Evolutionary conservation across 2,329 filamentous ascomycete species (phyloP), one percentile per base, ranked within the genome.

Genomic region (Pseudogymnoascus sp.): DNA sequence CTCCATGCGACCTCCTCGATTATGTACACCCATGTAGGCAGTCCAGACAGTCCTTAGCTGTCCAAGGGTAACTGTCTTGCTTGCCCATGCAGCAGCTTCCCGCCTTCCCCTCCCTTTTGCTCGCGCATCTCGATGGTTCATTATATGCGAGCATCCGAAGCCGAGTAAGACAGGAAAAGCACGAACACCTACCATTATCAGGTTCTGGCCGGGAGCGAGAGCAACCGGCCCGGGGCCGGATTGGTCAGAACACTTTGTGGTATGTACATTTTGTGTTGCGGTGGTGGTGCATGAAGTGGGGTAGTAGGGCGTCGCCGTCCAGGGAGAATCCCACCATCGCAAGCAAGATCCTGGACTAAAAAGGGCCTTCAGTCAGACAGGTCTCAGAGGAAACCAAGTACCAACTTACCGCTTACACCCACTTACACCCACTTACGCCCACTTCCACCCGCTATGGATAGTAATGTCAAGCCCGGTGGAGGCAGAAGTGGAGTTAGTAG

Each of bases 141-240:
- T 30, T 52, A 52, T 30, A 52, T 52, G 45, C 45, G 23, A 52
- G 25, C 8, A 52, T 30, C 45, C 45, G 45, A 52, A 30, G 45
- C 45, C 45, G 45, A 52, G 45, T 52, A 52, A 52, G 45, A 52
- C 45, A 30, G 45, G 25, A 19, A n/a, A 52, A 52, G 45, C 45
- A 52, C 45, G 45, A 52, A 52, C 45, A 19, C 45, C 45, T 52
- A 30, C 45, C 45, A 52, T 16, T 52, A 52, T 52, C 23, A 52
- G 45, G 45, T 6, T 6, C 25, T 30, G 42, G 42, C 42, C 42
- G 45, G 7, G 14, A 28, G 2, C 9, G n/a, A 11, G 23, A 16
- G 25, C 4, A 52, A 19, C 12, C 23, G 25, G 45, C 5, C 4
- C 12, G 23, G 42, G 16, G 23, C 6, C 5, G 45, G 45, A 52